Conservation (phyloP, 2,329 filamentous ascomycete species). For the Lachnellula suecica region DNA sequence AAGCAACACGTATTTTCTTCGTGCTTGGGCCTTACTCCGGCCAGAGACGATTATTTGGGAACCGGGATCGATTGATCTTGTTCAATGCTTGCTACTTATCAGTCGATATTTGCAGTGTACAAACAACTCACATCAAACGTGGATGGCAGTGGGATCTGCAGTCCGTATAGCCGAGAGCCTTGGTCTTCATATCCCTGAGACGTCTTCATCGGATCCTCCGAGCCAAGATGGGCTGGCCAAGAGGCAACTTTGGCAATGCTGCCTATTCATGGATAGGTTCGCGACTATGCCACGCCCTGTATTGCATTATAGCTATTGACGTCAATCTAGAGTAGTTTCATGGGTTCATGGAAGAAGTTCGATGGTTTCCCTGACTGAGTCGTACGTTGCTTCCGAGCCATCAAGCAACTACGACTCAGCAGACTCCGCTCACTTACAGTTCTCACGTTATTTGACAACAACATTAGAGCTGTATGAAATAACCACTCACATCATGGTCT, state of each 20-base stretch:
- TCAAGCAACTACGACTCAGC: not conserved
- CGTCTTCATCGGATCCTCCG: slow-evolving; percentile 26
- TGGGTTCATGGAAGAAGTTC: not conserved
- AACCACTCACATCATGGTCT: slow-evolving; percentile 33
- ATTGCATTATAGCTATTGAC: not conserved
- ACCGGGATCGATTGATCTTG: slow-evolving; percentile 41
- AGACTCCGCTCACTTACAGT: not conserved
- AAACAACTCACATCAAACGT: slow-evolving; percentile 46
- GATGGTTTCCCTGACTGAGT: not conserved
- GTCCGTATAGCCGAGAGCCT: slow-evolving; percentile 47
- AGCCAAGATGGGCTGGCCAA: slow-evolving; percentile 28
- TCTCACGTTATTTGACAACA: slow-evolving; percentile 14
- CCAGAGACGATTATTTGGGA: slow-evolving; percentile 40
- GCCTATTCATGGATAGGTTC: slow-evolving; percentile 39
- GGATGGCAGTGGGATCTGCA: slow-evolving; percentile 47
- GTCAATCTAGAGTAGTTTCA: not conserved
- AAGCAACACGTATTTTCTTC: slow-evolving; percentile 41
- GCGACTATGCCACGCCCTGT: slow-evolving; percentile 7
- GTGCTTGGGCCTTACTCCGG: slow-evolving; percentile 42
- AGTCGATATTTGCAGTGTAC: slow-evolving; percentile 50
- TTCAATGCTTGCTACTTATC: slow-evolving; percentile 47
- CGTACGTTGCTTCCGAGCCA: not conserved
- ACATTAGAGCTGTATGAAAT: slow-evolving; percentile 39
- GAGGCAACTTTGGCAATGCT: slow-evolving; percentile 37
- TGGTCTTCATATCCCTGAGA: slow-evolving; percentile 44